A percentile compares a stretch with the other conserved stretches of the same genome.
Evolutionary conservation across 164 flowering plant species (phyloP).

Genomic region (Santalum album): DNA sequence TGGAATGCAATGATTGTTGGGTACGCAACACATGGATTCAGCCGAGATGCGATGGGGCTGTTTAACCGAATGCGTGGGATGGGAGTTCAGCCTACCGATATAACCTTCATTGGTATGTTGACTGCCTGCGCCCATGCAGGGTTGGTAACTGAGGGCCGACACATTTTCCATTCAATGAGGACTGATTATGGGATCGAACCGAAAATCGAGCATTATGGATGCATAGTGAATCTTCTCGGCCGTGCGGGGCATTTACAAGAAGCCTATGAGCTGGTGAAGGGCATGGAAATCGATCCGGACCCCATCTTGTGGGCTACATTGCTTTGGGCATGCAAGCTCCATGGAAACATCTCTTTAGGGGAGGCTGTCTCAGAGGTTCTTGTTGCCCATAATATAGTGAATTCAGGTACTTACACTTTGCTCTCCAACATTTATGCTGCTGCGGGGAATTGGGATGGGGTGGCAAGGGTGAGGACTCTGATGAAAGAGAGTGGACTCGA

Average conservation of each 20-base stretch:
- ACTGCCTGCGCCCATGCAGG: conserved; percentile 74
- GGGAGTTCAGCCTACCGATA: conserved; percentile 41
- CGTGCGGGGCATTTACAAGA: conserved; percentile 61
- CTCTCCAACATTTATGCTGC: conserved; percentile 73
- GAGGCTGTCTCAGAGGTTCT: conserved; percentile 53
- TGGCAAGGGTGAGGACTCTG: conserved; percentile 50
- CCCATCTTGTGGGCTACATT: conserved; percentile 60
- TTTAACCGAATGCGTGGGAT: conserved; percentile 36
- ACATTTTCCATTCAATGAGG: conserved; percentile 43
- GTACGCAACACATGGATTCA: conserved; percentile 63
- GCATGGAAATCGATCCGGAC: conserved; percentile 47
- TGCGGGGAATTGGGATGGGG: conserved; percentile 57
- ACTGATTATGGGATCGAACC: conserved; percentile 47
- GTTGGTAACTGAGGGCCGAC: conserved; percentile 43
- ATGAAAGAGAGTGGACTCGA: conserved; percentile 51
- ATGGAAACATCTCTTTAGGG: conserved; percentile 38
- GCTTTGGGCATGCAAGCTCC: conserved; percentile 62
- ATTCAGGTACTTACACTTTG: conserved; percentile 67
- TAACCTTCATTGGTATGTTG: conserved; percentile 63
- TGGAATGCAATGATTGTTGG: conserved; percentile 81
- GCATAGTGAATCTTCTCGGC: conserved; percentile 82
- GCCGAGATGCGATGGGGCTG: conserved; percentile 40
- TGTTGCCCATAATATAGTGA: conserved; percentile 30
- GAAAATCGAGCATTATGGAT: conserved; percentile 81
- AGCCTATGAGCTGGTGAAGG: conserved; percentile 53